Base-by-base conservation (phyloP, 345 rosid genomes). In the Lepidium didymum region DNA sequence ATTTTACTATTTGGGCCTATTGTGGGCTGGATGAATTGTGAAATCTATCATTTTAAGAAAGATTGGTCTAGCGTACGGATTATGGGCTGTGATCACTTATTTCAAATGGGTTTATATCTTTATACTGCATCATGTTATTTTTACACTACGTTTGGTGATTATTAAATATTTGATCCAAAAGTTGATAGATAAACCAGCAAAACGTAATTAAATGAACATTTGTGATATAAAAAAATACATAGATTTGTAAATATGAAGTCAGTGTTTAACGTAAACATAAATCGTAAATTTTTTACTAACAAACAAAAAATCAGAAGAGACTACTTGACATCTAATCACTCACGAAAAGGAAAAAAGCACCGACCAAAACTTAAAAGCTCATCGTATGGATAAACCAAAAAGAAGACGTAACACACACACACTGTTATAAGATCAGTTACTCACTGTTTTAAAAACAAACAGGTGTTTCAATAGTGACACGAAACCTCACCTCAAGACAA, bases 271-370 rank as follows among this genome's bases (percentile, higher is more conserved):
- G 54, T 52, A 61, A 61, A 4, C 61, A 62, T 25, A 61, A 62
- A 63, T 54, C 58, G 49, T 25, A 34, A 63, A 50, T 50, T 71
- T 62, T 62, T 62, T 61, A 9, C 68, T 21, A 21, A 52, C 31
- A 43, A 43, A 62, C 31, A 70, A 53, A 69, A 70, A 53, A 69
- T 41, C 53, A 43, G 43, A 41, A 35, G 47, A 62, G 34, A 44
- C 37, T 60, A 50, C 74, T 59, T 59, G 40, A 19, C 41, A 72
- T 63, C 51, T 51, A 62, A 16, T n/a, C 23, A 27, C 31, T 71
- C 69, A 72, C 70, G 58, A 53, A 70, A 70, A 62, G 58, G 29
- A 31, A 65, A 73, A 29, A 73, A 41, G 72, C 67, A 73, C 77
- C 72, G 77, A 65, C 77, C 72, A 73, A 33, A 47, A 73, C 38